Conservation (phyloP, 1,139 yeast genomes). For the Meyerozyma carpophila region DNA sequence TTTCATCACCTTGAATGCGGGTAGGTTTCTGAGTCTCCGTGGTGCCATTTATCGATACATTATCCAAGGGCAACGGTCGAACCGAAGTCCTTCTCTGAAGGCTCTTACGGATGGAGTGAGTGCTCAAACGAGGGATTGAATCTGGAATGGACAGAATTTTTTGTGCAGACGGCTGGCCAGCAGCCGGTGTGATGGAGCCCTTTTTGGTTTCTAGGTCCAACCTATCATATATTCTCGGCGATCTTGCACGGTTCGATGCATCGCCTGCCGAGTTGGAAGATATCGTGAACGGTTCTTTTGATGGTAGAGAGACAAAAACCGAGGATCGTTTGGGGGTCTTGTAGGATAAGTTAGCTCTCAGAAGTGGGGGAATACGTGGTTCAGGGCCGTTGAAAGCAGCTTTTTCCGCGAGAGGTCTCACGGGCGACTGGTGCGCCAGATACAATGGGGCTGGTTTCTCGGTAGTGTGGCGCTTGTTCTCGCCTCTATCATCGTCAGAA, state of each 20-base stretch:
- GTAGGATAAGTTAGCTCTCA: not conserved
- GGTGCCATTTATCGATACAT: not conserved
- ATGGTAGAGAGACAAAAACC: constrained; percentile 34
- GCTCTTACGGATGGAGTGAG: not conserved
- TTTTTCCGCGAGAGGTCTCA: not conserved
- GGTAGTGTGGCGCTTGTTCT: not conserved
- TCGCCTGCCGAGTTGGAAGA: constrained; percentile 5
- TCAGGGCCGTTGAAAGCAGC: not conserved
- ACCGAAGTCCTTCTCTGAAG: not conserved
- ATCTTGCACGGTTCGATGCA: constrained; percentile 5
- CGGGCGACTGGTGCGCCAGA: not conserved
- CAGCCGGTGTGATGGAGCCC: constrained; percentile 4
- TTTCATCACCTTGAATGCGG: not conserved
- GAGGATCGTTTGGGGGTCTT: constrained; percentile 32
- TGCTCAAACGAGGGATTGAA: not conserved
- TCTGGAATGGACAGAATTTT: not conserved
- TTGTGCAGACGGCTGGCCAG: not conserved
- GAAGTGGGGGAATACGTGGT: not conserved
- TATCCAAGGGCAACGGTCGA: not conserved
- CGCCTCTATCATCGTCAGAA: not conserved
- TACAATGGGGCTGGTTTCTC: not conserved
- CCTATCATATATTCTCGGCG: constrained; percentile 15
- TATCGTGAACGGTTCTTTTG: constrained; percentile 32
- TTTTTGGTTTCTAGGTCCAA: constrained; percentile 13
- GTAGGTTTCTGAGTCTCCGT: not conserved